Evolutionary conservation across 768 basidiomycete genomes (phyloP), one percentile per base, ranked within the genome.

Genomic region (Termitomyces sp.): DNA sequence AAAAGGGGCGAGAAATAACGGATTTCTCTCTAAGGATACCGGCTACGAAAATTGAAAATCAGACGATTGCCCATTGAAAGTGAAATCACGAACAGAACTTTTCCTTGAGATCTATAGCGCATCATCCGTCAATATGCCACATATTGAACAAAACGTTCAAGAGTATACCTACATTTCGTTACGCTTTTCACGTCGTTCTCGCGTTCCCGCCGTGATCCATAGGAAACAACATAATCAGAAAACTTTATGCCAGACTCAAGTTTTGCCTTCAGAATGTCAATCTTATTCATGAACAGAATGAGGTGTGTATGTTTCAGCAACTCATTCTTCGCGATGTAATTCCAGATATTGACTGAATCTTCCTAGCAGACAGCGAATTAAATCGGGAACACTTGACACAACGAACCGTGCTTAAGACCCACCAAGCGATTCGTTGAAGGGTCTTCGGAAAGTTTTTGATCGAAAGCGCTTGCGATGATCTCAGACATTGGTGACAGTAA

Each of bases 251-350:
- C 90, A 1, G 87, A 79, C 20, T 76, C 73, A 11, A 92, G 81
- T 67, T 92, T 92, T 49, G 78, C 66, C 62, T 82, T 83, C 57
- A 92, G 74, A 61, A 92, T 88, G 67, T 92, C 90, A 61, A 87
- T 87, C 70, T 93, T 93, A 75, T 92, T 93, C 56, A 93, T 77
- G 77, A 92, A 93, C 50, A 92, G 78, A 62, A 92, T 87, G 38
- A 92, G 77, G 65, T 89, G 87, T 36, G 91, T 89, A 49, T 82
- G 77, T 48, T 83, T 84, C 5, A 93, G 79, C 31, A 92, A 81
- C 66, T 81, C 84, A 74, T 91, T 91, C 34, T 83, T 81, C 64
- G 87, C 88, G 20, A 93, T 82, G 15, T 82, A 79, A 57, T 84
- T 86, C 91, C 91, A 93, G 10, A 93, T 76, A 49, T 86, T 77